These are phyloP conservation scores for Millerozyma acaciae DNA, from an alignment of 805 yeast species.

Conservation along the genomic window DNA sequence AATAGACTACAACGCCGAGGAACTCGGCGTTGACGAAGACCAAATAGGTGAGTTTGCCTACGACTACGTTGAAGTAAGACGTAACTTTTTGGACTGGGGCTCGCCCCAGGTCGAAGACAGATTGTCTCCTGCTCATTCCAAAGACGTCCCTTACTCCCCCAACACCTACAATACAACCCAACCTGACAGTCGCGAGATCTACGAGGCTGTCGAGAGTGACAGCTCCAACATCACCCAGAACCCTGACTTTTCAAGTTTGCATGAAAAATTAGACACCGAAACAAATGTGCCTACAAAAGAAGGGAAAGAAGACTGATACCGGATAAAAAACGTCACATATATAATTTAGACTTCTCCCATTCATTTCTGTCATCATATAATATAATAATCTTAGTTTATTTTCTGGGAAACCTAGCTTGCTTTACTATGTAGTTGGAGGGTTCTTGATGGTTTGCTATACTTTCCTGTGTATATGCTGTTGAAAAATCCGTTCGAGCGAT, in stretches of 20 bases:
- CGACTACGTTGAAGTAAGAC: constrained; percentile 93
- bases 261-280: constrained; percentile 5
- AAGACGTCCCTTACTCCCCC: not conserved
- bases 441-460: too few relatives aligned
- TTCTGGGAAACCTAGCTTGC: too few relatives aligned
- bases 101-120: constrained; percentile 17
- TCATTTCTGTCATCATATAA: too few relatives aligned
- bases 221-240: constrained; percentile 4
- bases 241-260: constrained; percentile 7
- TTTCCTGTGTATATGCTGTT: too few relatives aligned
- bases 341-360: too few relatives aligned
- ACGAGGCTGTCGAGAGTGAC: constrained; percentile 7
- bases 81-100: constrained; percentile 72
- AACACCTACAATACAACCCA: not conserved
- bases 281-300: too few relatives aligned
- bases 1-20: constrained; percentile 81
- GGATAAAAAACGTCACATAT: too few relatives aligned
- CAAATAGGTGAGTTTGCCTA: constrained; percentile 99
- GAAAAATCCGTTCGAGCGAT: too few relatives aligned
- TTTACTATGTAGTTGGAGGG: too few relatives aligned
- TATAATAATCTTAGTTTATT: too few relatives aligned
- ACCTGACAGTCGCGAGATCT: constrained; percentile 2
- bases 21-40: constrained; percentile 89
- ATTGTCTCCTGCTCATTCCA: constrained; percentile 1
- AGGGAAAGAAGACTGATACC: too few relatives aligned